A percentile compares a stretch with the other conserved stretches of the same genome.
These are phyloP conservation scores for Tricholoma bakamatsutake DNA, from an alignment of 768 basidiomycete species.

Conservation along the genomic window DNA sequence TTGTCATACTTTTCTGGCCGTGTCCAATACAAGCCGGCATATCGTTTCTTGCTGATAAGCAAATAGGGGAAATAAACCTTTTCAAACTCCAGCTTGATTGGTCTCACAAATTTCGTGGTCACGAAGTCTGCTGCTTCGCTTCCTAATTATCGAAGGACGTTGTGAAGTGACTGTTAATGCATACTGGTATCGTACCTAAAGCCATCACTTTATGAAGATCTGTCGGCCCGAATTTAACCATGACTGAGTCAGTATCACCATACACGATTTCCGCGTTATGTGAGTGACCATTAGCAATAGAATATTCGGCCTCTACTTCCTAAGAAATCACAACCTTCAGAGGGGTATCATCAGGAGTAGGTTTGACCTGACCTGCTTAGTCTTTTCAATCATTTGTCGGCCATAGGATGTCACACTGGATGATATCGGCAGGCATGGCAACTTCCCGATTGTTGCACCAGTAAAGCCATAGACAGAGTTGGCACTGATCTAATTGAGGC, in stretches of 20 bases:
- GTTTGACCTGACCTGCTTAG: conserved; percentile 60
- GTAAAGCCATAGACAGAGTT: conserved; percentile 99
- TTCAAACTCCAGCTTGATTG: conserved; percentile 98
- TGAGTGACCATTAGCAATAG: conserved; percentile 73
- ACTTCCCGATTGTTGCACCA: conserved; percentile 93
- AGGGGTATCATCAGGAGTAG: not conserved
- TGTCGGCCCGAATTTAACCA: conserved; percentile 92
- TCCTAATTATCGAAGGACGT: conserved; percentile 40
- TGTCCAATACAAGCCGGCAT: conserved; percentile 98
- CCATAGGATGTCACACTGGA: conserved; percentile 95
- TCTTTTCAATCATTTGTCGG: conserved; percentile 98
- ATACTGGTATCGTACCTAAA: conserved; percentile 47
- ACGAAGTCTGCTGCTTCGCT: conserved; percentile 91
- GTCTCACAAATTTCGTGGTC: conserved; percentile 85
- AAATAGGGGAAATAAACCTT: conserved; percentile 99
- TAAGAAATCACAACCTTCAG: conserved; percentile 18
- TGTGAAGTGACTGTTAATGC: not conserved
- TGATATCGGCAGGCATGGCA: conserved; percentile 94
- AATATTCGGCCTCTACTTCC: conserved; percentile 90
- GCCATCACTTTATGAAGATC: conserved; percentile 87
- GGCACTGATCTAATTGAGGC: conserved; percentile 74
- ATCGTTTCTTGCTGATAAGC: conserved; percentile 97
- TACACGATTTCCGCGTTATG: conserved; percentile 95
- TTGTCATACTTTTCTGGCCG: conserved; percentile 93
- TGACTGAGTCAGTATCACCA: conserved; percentile 98